phyloP scores from a whole-genome alignment of 306 rosid genomes.

The Rosa lucieae region DNA sequence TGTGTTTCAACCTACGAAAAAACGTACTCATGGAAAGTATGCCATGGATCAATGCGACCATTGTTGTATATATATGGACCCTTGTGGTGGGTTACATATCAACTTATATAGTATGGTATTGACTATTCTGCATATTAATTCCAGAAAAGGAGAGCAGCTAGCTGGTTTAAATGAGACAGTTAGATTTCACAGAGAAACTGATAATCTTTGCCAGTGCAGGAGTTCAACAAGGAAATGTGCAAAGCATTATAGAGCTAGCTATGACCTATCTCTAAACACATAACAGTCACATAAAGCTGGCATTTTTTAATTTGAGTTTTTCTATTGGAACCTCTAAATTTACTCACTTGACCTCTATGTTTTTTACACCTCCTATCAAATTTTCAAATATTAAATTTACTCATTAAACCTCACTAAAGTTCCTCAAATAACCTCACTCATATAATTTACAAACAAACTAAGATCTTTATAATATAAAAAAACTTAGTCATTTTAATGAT shows the following conservation, averaged over 20 bases:
- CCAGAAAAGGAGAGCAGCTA: neutral
- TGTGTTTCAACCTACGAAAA: too few relatives aligned
- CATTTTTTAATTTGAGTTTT: neutral
- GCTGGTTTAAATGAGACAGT: conserved; percentile 18
- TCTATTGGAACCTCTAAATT: too few relatives aligned
- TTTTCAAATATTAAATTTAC: too few relatives aligned
- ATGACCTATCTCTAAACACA: neutral
- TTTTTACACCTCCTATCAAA: too few relatives aligned
- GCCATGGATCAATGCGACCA: neutral
- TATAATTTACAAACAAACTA: too few relatives aligned
- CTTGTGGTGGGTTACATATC: neutral
- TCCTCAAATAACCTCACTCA: too few relatives aligned
- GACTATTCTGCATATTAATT: neutral
- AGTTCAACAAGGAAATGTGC: conserved; percentile 18
- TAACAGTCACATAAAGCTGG: conserved; percentile 22
- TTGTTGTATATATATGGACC: neutral
- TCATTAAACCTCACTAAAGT: too few relatives aligned
- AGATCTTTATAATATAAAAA: too few relatives aligned
- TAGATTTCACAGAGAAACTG: neutral
- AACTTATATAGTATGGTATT: neutral
- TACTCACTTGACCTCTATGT: neutral
- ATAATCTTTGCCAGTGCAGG: neutral
- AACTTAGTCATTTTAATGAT: too few relatives aligned
- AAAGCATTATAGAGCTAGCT: neutral
- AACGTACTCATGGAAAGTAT: too few relatives aligned